Evolutionary conservation across 2,329 filamentous ascomycete genomes (phyloP), one percentile per base, ranked within the genome.

Genomic region (Ramularia collo-cygni): DNA sequence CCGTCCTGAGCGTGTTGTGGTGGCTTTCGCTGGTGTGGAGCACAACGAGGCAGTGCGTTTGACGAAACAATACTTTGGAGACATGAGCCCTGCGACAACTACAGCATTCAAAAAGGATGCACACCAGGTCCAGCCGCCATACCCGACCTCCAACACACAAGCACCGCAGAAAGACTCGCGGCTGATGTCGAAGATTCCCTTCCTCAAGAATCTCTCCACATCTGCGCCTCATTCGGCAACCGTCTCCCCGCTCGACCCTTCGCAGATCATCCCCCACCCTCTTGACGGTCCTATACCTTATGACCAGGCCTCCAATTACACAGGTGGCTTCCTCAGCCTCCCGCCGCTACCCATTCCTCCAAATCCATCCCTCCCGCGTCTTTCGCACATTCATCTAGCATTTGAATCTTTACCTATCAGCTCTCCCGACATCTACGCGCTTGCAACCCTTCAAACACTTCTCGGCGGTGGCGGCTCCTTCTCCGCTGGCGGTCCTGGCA

Each of bases 401-500:
- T 96, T 98, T 56, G 92, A 98, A 69, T 89, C 88, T 17, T 77
- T 95, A 2, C 87, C 90, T 37, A 92, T 98, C 58, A 81, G 78
- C 15, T 90, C 85, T 2, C 80, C 86, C 9, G 90, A 96, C 61
- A 95, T 98, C 57, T 98, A 96, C 67, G 89, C 92, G 13, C 80
- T 96, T 31, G 92, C 92, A 5, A 95, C 90, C 1, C 74, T 98
- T 1, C 93, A 96, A 65, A 96, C 88, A 1, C 82, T 98, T 8
- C 85, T 98, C 24, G 92, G 92, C 42, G 92, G 92, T 34, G 92
- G 92, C 35, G 92, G 92, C 16, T 95, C 89, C 40, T 98, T 98
- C 70, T 94, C 86, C 12, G 92, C 92, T 38, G 92, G 92, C 55
- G 92, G 92, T 0, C 92, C 92, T 4, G 92, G 92, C 38, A 98